Evolutionary conservation across 2,329 filamentous ascomycete species (phyloP).

Genomic region (Blumeriella jaapii): DNA sequence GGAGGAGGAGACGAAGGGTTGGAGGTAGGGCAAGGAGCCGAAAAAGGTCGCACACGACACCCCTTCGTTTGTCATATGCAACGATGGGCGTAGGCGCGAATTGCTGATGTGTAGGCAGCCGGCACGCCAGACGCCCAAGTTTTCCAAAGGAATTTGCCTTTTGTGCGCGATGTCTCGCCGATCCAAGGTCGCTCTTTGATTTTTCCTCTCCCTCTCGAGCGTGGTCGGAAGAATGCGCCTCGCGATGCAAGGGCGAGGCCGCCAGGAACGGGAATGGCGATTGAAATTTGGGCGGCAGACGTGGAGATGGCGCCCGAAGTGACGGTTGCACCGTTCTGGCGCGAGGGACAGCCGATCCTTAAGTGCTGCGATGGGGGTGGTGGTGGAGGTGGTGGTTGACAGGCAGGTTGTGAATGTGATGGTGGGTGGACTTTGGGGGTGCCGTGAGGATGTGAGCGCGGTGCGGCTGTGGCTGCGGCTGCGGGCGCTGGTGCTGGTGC

Average conservation of each 20-base stretch:
- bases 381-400: neutral
- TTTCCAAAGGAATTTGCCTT: no score
- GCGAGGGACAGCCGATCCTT: constrained; percentile 3
- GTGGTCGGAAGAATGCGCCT: constrained; percentile 16
- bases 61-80: constrained; percentile 29
- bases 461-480: no score
- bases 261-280: constrained; percentile 16
- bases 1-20: constrained; percentile 19
- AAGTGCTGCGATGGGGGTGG: neutral
- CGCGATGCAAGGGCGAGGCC: constrained; percentile 19
- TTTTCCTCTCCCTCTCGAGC: constrained; percentile 11
- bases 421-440: neutral
- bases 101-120: constrained; percentile 25
- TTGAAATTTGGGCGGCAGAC: constrained; percentile 12
- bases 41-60: constrained; percentile 27
- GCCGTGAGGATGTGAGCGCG: no score
- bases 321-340: constrained; percentile 2
- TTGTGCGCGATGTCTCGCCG: constrained; percentile 12
- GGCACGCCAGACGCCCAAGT: no score
- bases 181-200: neutral
- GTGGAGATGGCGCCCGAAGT: no score
- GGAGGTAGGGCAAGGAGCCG: constrained; percentile 18
- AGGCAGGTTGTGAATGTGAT: neutral
- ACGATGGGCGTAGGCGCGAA: constrained; percentile 21
- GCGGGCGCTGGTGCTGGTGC: no score